Evolutionary conservation across 2,329 filamentous ascomycete species (phyloP), one percentile per base, ranked within the genome.

Genomic region (Clonostachys rhizophaga): DNA sequence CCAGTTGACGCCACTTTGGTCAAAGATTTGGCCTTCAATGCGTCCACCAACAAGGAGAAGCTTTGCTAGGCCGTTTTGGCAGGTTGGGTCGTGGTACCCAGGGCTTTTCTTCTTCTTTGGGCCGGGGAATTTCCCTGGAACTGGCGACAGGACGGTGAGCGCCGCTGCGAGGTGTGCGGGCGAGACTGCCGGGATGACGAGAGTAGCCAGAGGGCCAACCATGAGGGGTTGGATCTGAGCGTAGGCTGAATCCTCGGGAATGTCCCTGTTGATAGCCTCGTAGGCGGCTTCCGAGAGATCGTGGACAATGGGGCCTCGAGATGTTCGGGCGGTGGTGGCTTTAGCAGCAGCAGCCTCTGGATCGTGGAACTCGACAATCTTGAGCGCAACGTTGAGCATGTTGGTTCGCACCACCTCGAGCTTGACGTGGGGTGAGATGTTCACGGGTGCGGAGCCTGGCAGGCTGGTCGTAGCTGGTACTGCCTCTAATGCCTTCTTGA

Each of bases 361-460:
- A 62, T 79, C 79, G 62, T 81, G 95, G 68, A 91, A 95, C 62
- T 97, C 92, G 51, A 91, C 84, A 45, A 97, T 81, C 54, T 87
- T 86, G 51, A 97, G 72, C 2, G 92, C 91, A 16, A 89, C 83
- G 54, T 86, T 84, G 63, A 99, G 89, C 61, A 99, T 95, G 60
- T 89, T 87, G 13, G 89, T 94, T 61, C 94, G 86, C 47, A 99
- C 74, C 24, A 95, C 88, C 64, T 95, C 86, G 24, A 97, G 64
- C 67, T 89, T 86, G 54, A 94, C 77, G 37, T 74, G 70, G 2
- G 79, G 68, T n/a, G 79, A 75, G 34, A 89, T 62, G 34, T 78
- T 66, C 18, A 70, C 52, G 13, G 67, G 58, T 24, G 71, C 64
- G 3, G 53, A 52, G 3, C 53, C 56, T 4, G 52, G 49, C 12